Evolutionary conservation across 176 grass and related monocot genomes (phyloP), one percentile per base, ranked within the genome.

Genomic region (bread wheat (Triticum aestivum)): DNA sequence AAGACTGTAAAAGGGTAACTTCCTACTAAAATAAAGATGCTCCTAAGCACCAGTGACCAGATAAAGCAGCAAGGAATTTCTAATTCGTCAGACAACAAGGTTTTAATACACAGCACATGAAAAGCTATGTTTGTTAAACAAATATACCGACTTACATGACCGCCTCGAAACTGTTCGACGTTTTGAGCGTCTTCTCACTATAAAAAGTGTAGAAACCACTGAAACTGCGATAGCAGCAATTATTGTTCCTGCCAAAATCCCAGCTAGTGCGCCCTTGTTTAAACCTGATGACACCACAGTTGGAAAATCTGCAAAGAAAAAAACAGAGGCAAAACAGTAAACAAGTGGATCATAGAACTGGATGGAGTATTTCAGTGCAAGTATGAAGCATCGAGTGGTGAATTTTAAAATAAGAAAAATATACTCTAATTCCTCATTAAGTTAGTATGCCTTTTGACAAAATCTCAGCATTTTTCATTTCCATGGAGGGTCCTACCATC

Each of bases 161-260:
- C 89, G 75, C 88, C 89, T 92, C 29, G 92, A 91, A 87, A 51
- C 12, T 29, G 78, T 70, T 39, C 14, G 10, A 63, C 52, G 64
- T 58, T 79, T 92, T 73, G 56, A 76, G 69, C 54, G 80, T 66
- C 54, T 93, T 88, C 84, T 98, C 86, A 93, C 90, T 82, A 98
- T 85, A 83, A 96, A 81, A 88, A 96, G 15, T 20, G 97, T 98
- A 78, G 76, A 67, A 47, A 87, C 54, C 75, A 87, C 84, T 69
- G 94, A 92, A 37, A 88, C 5, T 87, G 76, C 84, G 75, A 87
- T 67, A 66, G 90, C 92, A 92, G 79, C 88, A 84, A 54, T 21
- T 65, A 88, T 75, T 61, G 85, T 35, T 26, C 90, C 92, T 69
- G 71, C 78, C 78, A 94, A 78, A 83, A 96, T 94, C 12, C 90